Evolutionary conservation across 2,329 filamentous ascomycete genomes (phyloP).

Genomic region (Epichloe uncinata): DNA sequence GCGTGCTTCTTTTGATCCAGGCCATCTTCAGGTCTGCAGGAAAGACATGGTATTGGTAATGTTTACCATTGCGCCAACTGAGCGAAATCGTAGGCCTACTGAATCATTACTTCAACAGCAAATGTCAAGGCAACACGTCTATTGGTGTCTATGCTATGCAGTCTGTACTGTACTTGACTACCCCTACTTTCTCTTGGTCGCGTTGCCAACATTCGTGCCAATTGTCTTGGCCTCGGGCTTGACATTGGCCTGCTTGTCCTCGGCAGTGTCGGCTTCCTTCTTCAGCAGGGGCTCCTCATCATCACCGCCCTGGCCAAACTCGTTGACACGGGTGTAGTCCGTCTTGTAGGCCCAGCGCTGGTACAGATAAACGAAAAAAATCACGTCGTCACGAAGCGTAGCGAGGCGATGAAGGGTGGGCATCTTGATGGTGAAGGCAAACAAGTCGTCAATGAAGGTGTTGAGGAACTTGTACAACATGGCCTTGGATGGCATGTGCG

Average conservation of each 20-base stretch:
- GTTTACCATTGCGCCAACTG: not conserved
- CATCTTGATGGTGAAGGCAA: conserved; percentile 99
- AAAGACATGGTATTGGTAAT: too few relatives aligned
- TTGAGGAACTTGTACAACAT: conserved; percentile 99
- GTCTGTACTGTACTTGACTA: not conserved
- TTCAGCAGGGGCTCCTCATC: conserved; percentile 44
- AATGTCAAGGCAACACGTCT: not conserved
- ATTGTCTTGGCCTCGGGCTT: conserved; percentile 28
- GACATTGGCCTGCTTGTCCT: conserved; percentile 25
- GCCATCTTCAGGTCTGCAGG: too few relatives aligned
- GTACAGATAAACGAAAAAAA: conserved; percentile 97
- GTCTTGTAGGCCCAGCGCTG: conserved; percentile 87
- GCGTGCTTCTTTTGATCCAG: too few relatives aligned
- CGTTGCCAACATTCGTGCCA: conserved; percentile 34
- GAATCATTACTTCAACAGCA: too few relatives aligned
- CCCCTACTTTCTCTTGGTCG: conserved; percentile 28
- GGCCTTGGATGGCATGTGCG: conserved; percentile 91
- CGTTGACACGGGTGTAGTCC: conserved; percentile 86
- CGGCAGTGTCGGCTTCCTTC: conserved; percentile 18
- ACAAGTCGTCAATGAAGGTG: conserved; percentile 97
- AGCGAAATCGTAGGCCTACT: too few relatives aligned
- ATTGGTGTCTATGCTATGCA: not conserved
- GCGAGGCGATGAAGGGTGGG: conserved; percentile 83
- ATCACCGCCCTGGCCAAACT: conserved; percentile 98
- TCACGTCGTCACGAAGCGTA: conserved; percentile 86